Evolutionary conservation across 352 stramenopile genomes (phyloP).

Genomic region (Pythium scleroteichum): DNA sequence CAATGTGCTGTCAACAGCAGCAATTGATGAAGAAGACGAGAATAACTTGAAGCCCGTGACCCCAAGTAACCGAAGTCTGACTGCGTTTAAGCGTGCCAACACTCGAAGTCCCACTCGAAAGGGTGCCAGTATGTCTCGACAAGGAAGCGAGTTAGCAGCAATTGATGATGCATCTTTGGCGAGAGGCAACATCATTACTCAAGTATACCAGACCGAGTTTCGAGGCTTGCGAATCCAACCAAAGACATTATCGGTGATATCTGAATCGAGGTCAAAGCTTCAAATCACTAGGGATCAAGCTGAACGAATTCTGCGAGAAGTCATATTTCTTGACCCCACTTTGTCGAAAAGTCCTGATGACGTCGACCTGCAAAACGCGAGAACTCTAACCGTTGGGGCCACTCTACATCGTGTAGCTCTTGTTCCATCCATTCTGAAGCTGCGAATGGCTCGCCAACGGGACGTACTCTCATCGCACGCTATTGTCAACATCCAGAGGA

Average conservation of each 20-base stretch:
- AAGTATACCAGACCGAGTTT: slow-evolving; percentile 51
- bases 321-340: slow-evolving; percentile 45
- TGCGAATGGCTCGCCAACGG: slow-evolving; percentile 31
- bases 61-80: background rate
- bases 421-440: slow-evolving; percentile 47
- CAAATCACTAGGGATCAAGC: slow-evolving; percentile 38
- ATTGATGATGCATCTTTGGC: background rate
- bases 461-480: slow-evolving; percentile 29
- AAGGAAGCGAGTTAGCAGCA: background rate
- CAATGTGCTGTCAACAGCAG: slow-evolving; percentile 26
- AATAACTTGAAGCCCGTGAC: background rate
- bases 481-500: slow-evolving; percentile 45
- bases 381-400: background rate
- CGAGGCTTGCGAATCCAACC: slow-evolving; percentile 43
- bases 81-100: background rate
- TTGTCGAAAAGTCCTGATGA: too few relatives aligned
- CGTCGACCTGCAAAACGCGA: background rate
- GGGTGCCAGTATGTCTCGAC: background rate
- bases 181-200: slow-evolving; percentile 25
- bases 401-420: slow-evolving; percentile 38
- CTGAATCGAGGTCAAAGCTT: slow-evolving; percentile 26
- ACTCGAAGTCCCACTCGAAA: background rate
- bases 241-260: slow-evolving; percentile 35
- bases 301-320: slow-evolving; percentile 42
- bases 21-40: slow-evolving; percentile 11